Base-by-base conservation (phyloP, 2,329 filamentous ascomycete genomes). In the Colletotrichum eleusines region DNA sequence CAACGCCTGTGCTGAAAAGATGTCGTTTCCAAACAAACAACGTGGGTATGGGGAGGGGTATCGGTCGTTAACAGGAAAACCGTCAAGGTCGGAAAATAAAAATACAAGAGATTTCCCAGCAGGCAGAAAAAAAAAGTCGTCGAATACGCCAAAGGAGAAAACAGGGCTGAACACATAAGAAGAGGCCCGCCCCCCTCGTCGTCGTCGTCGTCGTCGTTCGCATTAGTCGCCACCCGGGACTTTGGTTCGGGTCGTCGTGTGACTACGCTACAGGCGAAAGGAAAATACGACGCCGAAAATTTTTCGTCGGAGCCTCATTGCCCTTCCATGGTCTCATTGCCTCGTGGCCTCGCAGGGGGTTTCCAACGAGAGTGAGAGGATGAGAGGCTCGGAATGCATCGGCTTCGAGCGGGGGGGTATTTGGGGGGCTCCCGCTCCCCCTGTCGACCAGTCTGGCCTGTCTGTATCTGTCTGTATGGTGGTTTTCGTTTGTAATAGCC, bases 41-140 rank as follows among this genome's bases (percentile, higher is more conserved):
- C n/a, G n/a, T 26, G 63, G 68, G 57, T 68, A 68, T 71, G 68
- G 44, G 20, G 7, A 20, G n/a, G 66, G 60, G 66, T 58, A 62
- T 58, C 55, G 33, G 33, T 64, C 60, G 1, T 44, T 11, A 50
- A 23, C 11, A 44, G 35, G 1, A 18, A 7, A 46, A 46, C 42
- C 8, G 40, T 20, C 8, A 14, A 40, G n/a, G 38, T 40, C 5
- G 14, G 18, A 46, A 35, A 54, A 33, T 28, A 66, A 46, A 20
- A 20, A 5, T 53, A 53, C 26, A 33, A 28, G 12, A 6, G 18
- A 6, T 3, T 26, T 51, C 6, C 16, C 5, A 18, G 18, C 50
- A 53, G 18, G 51, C 20, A 54, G n/a, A 9, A 35, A 3, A 35
- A 9, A 35, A 3, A 18, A 40, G 31, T 33, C 7, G 31, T n/a